Evolutionary conservation across 2,329 filamentous ascomycete genomes (phyloP), one percentile per base, ranked within the genome.

Genomic region (Penicillium concentricum): DNA sequence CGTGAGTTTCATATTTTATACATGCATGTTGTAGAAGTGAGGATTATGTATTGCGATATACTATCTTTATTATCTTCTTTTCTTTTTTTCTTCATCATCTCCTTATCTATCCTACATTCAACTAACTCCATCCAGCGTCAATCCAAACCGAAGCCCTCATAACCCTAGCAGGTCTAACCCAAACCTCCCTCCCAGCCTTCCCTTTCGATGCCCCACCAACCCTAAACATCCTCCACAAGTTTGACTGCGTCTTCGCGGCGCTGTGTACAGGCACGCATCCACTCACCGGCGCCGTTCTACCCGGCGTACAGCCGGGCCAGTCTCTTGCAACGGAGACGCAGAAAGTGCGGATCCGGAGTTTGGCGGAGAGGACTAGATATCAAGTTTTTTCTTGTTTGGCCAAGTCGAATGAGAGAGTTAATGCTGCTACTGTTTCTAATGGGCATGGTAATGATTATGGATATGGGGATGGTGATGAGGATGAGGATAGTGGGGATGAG

Each of bases 61-160:
- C 3, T 18, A 10, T 39, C 34, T 16, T 26, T 26, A 6, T 3
- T 38, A 10, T 38, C 12, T 28, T 28, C 16, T 20, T 15, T 15
- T 16, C 18, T 20, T 7, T 5, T 35, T 34, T 24, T 45, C 34
- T 48, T 16, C 13, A n/a, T 26, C 20, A 46, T 42, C 15, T 34
- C 22, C 32, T 41, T 30, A 12, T 43, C 24, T n/a, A 18, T 13
- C 5, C 2, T 7, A 26, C 22, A 45, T 28, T 10, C 32, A 24
- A 37, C 24, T 43, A 52, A 59, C 41, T 24, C 10, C 26, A 35
- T 51, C 18, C 62, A 92, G 89, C 90, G 18, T 84, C 83, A 51
- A 78, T 97, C 9, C 91, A 97, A 74, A 85, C 93, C 13, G 90
- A 92, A 2, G 93, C 93, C 69, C 79, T 97, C 3, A 84, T 97